A percentile compares a stretch with the other conserved stretches of the same genome.
These are phyloP conservation scores for Kazachstania viticola DNA, from an alignment of 805 yeast species.

Conservation along the genomic window DNA sequence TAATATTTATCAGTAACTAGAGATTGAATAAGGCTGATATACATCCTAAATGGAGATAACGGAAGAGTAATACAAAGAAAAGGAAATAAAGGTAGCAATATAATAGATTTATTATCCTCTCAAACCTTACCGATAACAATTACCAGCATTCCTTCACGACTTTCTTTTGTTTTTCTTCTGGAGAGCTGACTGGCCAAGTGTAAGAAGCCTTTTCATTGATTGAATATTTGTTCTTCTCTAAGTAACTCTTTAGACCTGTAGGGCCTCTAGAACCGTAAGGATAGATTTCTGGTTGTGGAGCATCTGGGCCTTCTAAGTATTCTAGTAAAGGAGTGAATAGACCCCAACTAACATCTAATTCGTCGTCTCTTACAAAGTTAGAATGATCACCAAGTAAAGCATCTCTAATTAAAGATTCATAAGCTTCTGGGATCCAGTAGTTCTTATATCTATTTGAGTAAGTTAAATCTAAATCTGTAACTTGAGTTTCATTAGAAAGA, in stretches of 20 bases:
- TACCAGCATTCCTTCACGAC: no score
- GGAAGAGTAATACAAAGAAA: no score
- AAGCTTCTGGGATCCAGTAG: conserved; percentile 95
- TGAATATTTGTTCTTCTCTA: conserved; percentile 36
- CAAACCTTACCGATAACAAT: no score
- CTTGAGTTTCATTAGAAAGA: conserved; percentile 66
- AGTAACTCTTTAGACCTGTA: conserved; percentile 42
- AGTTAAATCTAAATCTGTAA: conserved; percentile 83
- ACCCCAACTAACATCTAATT: conserved; percentile 85
- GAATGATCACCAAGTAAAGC: conserved; percentile 88
- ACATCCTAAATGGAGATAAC: no score
- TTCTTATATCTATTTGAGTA: conserved; percentile 72
- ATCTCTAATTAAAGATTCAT: conserved; percentile 89
- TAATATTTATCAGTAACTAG: no score
- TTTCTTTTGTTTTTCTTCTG: conserved; percentile 16
- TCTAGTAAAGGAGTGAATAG: conserved; percentile 89
- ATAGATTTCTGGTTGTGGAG: conserved; percentile 57
- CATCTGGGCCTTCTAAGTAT: conserved; percentile 58
- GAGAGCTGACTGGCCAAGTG: conserved; percentile 83
- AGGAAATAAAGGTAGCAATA: no score
- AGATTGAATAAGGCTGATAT: no score
- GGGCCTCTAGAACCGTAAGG: conserved; percentile 94
- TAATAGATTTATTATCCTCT: no score
- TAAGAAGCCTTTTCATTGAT: conserved; percentile 44
- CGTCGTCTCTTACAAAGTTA: conserved; percentile 95